Conservation (phyloP, 192 early-diverging fungal species). For the Backusella morwellensis region DNA sequence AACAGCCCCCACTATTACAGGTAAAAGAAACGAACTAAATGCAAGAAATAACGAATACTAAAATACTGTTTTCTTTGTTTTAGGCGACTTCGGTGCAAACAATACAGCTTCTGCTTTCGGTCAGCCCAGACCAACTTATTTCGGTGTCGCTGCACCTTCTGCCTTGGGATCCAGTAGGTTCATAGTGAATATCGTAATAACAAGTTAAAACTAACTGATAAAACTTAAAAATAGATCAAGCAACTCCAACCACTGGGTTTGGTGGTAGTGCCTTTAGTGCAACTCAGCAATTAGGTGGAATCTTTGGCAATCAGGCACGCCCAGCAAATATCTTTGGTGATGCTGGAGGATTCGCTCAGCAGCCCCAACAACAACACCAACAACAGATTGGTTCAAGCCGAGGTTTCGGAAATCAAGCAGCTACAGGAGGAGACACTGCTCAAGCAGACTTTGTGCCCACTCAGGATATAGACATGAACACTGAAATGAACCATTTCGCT, state of each 20-base stretch:
- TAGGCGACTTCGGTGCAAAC: background rate
- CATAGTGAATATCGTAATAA: background rate
- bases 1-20: too few species aligned
- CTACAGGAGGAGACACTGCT: conserved; percentile 46
- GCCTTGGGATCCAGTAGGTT: background rate
- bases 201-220: background rate
- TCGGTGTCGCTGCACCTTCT: conserved; percentile 35
- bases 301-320: conserved; percentile 26
- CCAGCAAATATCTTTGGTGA: conserved; percentile 36
- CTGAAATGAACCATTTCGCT: conserved; percentile 57
- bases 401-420: conserved; percentile 39
- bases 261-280: conserved; percentile 29
- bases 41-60: too few species aligned
- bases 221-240: conserved; percentile 12
- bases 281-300: conserved; percentile 20
- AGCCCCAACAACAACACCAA: conserved; percentile 32
- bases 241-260: conserved; percentile 23
- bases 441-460: conserved; percentile 53
- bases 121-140: conserved; percentile 37
- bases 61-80: background rate
- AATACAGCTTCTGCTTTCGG: conserved; percentile 9
- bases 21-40: too few species aligned
- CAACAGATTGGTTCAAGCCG: conserved; percentile 16
- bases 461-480: conserved; percentile 46
- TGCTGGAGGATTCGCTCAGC: conserved; percentile 26